phyloP scores from a whole-genome alignment of 768 basidiomycete genomes.

The Termitomyces sp. region DNA sequence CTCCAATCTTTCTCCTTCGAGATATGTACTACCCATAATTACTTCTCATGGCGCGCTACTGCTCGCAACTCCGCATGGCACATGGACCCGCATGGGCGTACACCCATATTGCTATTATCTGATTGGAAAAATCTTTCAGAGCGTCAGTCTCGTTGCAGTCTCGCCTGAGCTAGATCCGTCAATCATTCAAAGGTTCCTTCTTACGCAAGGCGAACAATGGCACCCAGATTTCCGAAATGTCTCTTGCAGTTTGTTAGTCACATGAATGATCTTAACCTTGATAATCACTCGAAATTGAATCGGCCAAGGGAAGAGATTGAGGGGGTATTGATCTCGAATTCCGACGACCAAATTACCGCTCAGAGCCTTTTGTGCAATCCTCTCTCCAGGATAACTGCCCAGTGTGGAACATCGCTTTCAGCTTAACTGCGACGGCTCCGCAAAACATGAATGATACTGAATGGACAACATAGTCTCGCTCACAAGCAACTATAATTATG shows the following conservation, averaged over 20 bases:
- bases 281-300: not conserved
- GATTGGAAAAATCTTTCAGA: not conserved
- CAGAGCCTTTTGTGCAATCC: not conserved
- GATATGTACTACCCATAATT: not conserved
- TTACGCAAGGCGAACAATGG: constrained; percentile 1
- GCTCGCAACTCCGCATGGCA: constrained; percentile 9
- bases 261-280: constrained; percentile 4
- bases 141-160: not conserved
- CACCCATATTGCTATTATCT: constrained; percentile 1
- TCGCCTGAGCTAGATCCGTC: not conserved
- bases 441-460: not conserved
- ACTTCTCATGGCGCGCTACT: constrained; percentile 3
- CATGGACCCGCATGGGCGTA: not conserved
- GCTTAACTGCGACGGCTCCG: not conserved
- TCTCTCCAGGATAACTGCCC: not conserved
- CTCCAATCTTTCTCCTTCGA: constrained; percentile 14
- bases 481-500: not conserved
- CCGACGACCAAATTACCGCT: not conserved
- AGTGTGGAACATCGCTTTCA: not conserved
- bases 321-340: not conserved
- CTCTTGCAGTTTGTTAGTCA: not conserved
- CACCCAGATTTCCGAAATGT: not conserved
- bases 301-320: not conserved
- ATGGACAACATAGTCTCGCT: not conserved
- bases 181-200: not conserved